phyloP scores from a whole-genome alignment of 352 stramenopile genomes.

The Phytophthora brassicae region DNA sequence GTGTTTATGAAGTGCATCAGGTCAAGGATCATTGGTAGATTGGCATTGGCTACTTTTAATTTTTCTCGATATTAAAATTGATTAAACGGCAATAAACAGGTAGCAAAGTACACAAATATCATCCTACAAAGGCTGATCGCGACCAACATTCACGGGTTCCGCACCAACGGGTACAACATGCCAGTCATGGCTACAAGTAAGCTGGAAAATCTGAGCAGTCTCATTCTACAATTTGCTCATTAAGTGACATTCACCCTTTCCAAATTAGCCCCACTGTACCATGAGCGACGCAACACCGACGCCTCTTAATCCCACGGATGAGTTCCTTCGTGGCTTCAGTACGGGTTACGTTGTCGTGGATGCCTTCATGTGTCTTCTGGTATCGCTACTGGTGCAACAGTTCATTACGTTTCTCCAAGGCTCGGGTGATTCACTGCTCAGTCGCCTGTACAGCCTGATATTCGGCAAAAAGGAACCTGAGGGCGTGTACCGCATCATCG shows the following conservation, averaged over 20 bases:
- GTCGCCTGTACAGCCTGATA: slow-evolving; percentile 10
- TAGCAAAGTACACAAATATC: not conserved
- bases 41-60: too few species aligned
- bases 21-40: not conserved
- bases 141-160: slow-evolving; percentile 3
- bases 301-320: slow-evolving; percentile 17
- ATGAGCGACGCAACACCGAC: slow-evolving; percentile 12
- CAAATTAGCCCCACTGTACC: not conserved
- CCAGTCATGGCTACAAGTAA: not conserved
- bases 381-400: slow-evolving; percentile 37
- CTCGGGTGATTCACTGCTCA: slow-evolving; percentile 24
- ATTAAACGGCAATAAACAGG: slow-evolving; percentile 1
- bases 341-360: slow-evolving; percentile 49
- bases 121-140: not conserved
- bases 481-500: slow-evolving; percentile 35
- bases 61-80: too few species aligned
- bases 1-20: not conserved
- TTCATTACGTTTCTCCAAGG: slow-evolving; percentile 27
- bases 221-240: slow-evolving; percentile 7
- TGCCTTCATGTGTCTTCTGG: slow-evolving; percentile 44
- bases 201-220: not conserved
- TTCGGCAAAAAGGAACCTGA: slow-evolving; percentile 23
- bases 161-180: not conserved
- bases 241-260: not conserved
- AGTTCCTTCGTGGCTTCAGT: slow-evolving; percentile 36